Evolutionary conservation across 495 filamentous ascomycete species (phyloP), one percentile per base, ranked within the genome.

Genomic region (Aspergillus saccharolyticus): DNA sequence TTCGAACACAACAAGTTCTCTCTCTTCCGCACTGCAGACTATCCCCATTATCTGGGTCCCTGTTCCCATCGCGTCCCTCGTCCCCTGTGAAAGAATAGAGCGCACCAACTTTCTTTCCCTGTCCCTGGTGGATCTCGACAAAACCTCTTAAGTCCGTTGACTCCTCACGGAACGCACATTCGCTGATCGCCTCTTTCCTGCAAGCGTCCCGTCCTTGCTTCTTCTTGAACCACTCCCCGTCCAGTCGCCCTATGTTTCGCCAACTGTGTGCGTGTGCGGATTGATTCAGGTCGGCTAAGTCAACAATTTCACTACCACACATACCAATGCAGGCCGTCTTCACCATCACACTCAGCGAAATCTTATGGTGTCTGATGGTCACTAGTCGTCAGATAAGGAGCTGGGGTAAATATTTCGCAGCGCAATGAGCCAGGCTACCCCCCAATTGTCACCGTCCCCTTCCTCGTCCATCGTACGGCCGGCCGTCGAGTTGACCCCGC

Each of bases 371-470:
- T 72, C 64, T 70, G 72, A 67, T 74, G 72, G 71, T 73, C 59
- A 58, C 57, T 63, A 63, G 65, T 65, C 65, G 67, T 70, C 69
- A 65, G 63, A 59, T 61, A 64, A 70, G 69, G 67, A 63, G 59
- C 52, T 66, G 67, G 71, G 68, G 69, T 63, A 70, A 70, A 73
- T 62, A 65, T 72, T 70, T 62, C 58, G 73, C 65, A 63, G 65
- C 65, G 67, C 59, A 53, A 72, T 72, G 69, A 65, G 61, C 64
- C 65, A 67, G 67, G 65, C 73, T 56, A 72, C 74, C 63, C 74
- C 82, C 63, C 62, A 65, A 59, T 81, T 79, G 66, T 79, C 84
- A 56, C 81, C 85, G 61, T 89, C 84, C 48, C 86, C 85, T 15
- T 82, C 84, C 60, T 78, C 79, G 50, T 71, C 78, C 60, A 75